A percentile compares a stretch with the other conserved stretches of the same genome.
Conservation (phyloP, 148 eudicot species). For the Tetragonia tetragonoides region DNA sequence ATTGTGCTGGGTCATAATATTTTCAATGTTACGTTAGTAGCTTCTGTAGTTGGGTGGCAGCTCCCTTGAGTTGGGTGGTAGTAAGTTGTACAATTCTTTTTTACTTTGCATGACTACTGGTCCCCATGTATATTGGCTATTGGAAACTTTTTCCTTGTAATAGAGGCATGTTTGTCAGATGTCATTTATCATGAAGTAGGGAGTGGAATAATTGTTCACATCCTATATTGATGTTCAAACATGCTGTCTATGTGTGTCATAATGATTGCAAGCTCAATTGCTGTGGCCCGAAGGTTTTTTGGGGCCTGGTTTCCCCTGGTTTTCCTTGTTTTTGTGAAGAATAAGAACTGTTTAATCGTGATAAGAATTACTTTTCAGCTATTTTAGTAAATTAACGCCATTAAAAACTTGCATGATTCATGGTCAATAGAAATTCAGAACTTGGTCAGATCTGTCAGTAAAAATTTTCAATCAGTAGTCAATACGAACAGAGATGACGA, state of each 20-base stretch:
- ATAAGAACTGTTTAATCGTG: neutral
- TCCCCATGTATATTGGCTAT: too few relatives aligned
- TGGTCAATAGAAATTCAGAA: too few relatives aligned
- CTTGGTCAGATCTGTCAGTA: neutral
- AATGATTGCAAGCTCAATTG: too few relatives aligned
- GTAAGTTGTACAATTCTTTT: neutral
- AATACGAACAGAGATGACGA: neutral
- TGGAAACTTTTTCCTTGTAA: too few relatives aligned
- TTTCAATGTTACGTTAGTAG: too few relatives aligned
- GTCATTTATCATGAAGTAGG: neutral
- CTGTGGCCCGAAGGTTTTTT: too few relatives aligned
- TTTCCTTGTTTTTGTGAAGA: too few relatives aligned
- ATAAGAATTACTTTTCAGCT: neutral
- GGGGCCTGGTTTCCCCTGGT: too few relatives aligned
- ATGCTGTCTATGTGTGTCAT: neutral
- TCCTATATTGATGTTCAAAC: neutral
- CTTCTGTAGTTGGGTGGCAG: too few relatives aligned
- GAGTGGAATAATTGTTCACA: neutral
- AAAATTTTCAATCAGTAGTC: neutral
- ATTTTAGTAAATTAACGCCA: neutral
- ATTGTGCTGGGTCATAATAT: too few relatives aligned
- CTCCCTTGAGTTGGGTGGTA: too few relatives aligned
- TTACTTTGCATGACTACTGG: neutral
- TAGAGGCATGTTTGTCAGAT: neutral
- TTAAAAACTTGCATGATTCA: too few relatives aligned